phyloP scores from a whole-genome alignment of 345 rosid genomes.

The Schrenkiella parvula region DNA sequence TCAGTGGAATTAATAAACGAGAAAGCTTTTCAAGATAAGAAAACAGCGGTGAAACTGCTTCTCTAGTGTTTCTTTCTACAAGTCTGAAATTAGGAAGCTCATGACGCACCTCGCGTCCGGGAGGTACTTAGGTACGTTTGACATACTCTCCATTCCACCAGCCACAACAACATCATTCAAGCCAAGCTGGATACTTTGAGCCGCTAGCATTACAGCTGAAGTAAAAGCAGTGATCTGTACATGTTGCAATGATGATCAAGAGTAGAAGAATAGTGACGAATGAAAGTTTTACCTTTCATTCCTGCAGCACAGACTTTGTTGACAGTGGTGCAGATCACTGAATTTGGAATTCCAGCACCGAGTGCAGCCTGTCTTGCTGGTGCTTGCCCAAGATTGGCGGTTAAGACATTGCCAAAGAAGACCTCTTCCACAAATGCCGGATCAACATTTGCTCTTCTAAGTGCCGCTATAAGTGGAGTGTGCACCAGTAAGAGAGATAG shows the following conservation, averaged over 20 bases:
- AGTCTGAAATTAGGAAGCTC: background rate
- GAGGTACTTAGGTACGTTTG: constrained; percentile 87
- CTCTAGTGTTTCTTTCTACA: background rate
- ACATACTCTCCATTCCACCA: constrained; percentile 99
- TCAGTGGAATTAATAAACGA: background rate
- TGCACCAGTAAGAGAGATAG: background rate
- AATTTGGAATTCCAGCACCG: constrained; percentile 87
- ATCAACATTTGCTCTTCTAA: constrained; percentile 72
- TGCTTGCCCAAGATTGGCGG: constrained; percentile 96
- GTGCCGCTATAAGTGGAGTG: constrained; percentile 53
- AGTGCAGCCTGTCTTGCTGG: constrained; percentile 98
- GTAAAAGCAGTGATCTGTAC: background rate
- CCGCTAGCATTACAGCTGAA: constrained; percentile 81
- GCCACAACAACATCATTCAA: constrained; percentile 82
- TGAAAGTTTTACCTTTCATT: constrained; percentile 63
- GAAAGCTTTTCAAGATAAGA: background rate
- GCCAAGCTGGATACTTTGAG: constrained; percentile 78
- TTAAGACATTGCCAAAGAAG: constrained; percentile 87
- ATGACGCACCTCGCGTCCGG: constrained; percentile 71
- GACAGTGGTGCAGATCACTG: constrained; percentile 82
- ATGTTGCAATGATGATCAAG: background rate
- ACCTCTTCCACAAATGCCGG: constrained; percentile 93
- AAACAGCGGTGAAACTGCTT: background rate
- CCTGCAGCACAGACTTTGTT: constrained; percentile 96
- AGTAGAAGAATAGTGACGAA: background rate